Evolutionary conservation across 306 rosid genomes (phyloP), one percentile per base, ranked within the genome.

Genomic region (Mimosa bimucronata): DNA sequence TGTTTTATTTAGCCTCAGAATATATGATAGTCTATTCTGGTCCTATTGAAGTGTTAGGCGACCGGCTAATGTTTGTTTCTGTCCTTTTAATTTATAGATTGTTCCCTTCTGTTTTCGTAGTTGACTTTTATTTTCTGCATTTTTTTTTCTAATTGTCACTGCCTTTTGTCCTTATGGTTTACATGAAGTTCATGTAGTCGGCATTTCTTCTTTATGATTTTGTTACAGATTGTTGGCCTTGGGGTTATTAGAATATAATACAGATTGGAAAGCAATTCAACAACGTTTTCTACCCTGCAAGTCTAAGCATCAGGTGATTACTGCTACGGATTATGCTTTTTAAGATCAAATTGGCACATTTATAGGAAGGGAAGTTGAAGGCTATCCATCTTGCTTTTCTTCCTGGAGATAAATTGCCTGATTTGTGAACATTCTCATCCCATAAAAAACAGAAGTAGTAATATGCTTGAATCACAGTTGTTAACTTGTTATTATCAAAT

Each of bases 241-340:
- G 65, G 98, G 99, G 66, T 83, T 93, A 82, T 79, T 93, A 92
- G 98, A 96, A 83, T 91, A 89, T 76, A 96, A 96, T 85, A 93
- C 93, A n/a, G 97, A 96, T 77, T 96, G 97, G 99, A 87, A 93
- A 80, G 93, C 97, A 48, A 91, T 96, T 81, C 97, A 89, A 86
- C 93, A 83, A 66, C 91, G 97, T 38, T 96, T 93, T 83, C 97
- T 96, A 88, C 99, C 99, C 58, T 87, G 94, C 97, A 96, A 96
- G 74, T 87, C 97, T 76, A 85, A 82, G 79, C 94, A 89, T 85
- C 99, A 93, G 99, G 99, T 96, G 77, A 60, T 80, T 75, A 60
- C 72, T 57, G 40, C 66, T 71, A 71, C 38, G n/a, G 34, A 50
- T 31, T 74, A 50, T 37, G 50, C 60, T 83, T 60, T 77, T 18